These are phyloP conservation scores for Dactylellina cionopaga DNA, from an alignment of 2,329 filamentous ascomycete species.

Conservation along the genomic window DNA sequence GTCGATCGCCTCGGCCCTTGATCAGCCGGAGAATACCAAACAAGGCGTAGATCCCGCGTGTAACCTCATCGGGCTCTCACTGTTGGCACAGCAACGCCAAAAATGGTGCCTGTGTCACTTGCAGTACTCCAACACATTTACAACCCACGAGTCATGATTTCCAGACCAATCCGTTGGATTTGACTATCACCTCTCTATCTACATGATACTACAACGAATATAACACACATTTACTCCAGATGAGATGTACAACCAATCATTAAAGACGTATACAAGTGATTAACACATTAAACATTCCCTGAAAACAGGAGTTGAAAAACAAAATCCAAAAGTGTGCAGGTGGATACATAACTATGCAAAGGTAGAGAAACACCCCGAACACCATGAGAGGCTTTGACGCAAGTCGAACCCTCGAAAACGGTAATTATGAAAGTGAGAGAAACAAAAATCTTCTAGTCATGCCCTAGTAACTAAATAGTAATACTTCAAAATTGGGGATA, in stretches of 20 bases:
- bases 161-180: too few relatives aligned
- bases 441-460: constrained; percentile 17
- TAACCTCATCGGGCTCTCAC: too few relatives aligned
- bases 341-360: not conserved
- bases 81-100: constrained; percentile 35
- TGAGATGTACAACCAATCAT: not conserved
- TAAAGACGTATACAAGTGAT: constrained; percentile 1
- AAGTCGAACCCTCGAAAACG: not conserved
- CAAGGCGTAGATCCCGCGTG: constrained; percentile 4
- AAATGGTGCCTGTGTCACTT: constrained; percentile 28
- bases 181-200: too few relatives aligned
- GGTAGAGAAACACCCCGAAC: constrained; percentile 2
- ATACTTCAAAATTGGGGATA: not conserved
- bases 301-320: not conserved
- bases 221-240: not conserved
- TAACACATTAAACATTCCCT: too few relatives aligned
- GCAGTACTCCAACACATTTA: constrained; percentile 16
- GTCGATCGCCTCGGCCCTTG: not conserved
- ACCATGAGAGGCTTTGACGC: not conserved
- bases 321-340: not conserved
- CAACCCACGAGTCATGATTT: too few relatives aligned
- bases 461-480: not conserved
- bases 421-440: too few relatives aligned
- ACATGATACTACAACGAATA: too few relatives aligned
- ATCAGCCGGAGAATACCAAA: constrained; percentile 5